These are phyloP conservation scores for Ophiocordyceps camponoti-rufipedis DNA, from an alignment of 2,329 filamentous ascomycete genomes.

Conservation along the genomic window DNA sequence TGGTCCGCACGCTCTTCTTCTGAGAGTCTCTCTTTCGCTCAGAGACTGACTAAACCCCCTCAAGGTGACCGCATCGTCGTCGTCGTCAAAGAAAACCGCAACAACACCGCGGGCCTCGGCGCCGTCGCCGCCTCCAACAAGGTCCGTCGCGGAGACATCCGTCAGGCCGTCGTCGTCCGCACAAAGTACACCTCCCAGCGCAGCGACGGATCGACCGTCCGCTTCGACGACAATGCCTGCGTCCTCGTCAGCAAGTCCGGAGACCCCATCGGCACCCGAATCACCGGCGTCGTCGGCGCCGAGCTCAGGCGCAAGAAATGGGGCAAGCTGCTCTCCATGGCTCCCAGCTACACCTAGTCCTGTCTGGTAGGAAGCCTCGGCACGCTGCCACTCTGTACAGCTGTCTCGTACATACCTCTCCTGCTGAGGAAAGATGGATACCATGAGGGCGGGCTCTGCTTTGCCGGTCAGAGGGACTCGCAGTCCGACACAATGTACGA, in stretches of 20 bases:
- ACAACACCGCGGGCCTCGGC: constrained; percentile 53
- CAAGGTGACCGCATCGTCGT: constrained; percentile 90
- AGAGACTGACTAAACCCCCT: not conserved
- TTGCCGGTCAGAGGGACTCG: not conserved
- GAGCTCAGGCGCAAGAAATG: constrained; percentile 87
- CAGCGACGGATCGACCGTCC: constrained; percentile 73
- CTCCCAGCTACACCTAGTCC: constrained; percentile 45
- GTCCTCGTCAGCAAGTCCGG: constrained; percentile 94
- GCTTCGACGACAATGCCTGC: constrained; percentile 96
- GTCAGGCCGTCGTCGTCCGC: constrained; percentile 88
- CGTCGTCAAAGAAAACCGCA: constrained; percentile 92
- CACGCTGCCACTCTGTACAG: not conserved
- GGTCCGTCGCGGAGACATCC: constrained; percentile 88
- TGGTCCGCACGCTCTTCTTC: constrained; percentile 36
- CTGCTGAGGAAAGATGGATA: not conserved
- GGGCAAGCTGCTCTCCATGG: constrained; percentile 96
- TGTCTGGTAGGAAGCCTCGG: too few species aligned
- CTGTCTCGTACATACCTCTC: not conserved
- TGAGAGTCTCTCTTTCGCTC: not conserved
- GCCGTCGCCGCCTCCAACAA: constrained; percentile 65
- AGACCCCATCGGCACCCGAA: constrained; percentile 80
- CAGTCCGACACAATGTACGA: too few species aligned
- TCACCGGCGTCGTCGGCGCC: constrained; percentile 79
- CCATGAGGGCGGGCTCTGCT: not conserved
- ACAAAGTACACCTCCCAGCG: constrained; percentile 77